These are phyloP conservation scores for Aureobasidium leucospermi DNA, from an alignment of 2,329 filamentous ascomycete genomes.

Conservation along the genomic window DNA sequence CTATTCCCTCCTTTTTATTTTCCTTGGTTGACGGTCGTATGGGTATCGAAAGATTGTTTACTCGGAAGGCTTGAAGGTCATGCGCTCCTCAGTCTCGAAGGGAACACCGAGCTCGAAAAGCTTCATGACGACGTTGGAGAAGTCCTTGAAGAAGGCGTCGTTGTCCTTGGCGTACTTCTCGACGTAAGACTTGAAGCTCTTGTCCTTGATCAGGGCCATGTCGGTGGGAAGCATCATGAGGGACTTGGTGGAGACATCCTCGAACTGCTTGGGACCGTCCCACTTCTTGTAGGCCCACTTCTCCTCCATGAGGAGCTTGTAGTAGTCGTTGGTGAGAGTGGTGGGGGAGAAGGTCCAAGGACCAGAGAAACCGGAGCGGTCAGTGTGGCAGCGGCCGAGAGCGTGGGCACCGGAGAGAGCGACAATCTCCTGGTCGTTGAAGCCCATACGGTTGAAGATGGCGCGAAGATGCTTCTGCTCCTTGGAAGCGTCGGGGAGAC, in stretches of 20 bases:
- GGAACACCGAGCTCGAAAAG: slow-evolving; percentile 94
- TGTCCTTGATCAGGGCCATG: slow-evolving; percentile 79
- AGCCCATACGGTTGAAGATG: slow-evolving; percentile 96
- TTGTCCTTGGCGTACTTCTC: slow-evolving; percentile 89
- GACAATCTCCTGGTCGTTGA: slow-evolving; percentile 94
- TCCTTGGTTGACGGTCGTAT: background rate
- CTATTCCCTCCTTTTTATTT: background rate
- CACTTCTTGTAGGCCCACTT: slow-evolving; percentile 91
- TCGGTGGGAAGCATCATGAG: slow-evolving; percentile 98
- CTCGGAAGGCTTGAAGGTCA: slow-evolving; percentile 39
- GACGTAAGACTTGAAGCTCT: slow-evolving; percentile 71
- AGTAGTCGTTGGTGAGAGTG: slow-evolving; percentile 92
- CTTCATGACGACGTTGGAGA: slow-evolving; percentile 67
- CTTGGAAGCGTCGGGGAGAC: slow-evolving; percentile 75
- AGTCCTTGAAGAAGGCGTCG: slow-evolving; percentile 89
- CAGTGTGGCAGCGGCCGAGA: slow-evolving; percentile 80
- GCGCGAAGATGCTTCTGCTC: slow-evolving; percentile 73
- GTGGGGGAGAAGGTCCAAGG: slow-evolving; percentile 92
- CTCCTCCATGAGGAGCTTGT: slow-evolving; percentile 76
- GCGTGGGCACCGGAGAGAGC: slow-evolving; percentile 81
- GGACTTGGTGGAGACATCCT: slow-evolving; percentile 78
- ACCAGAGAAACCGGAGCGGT: slow-evolving; percentile 80
- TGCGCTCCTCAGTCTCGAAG: slow-evolving; percentile 52
- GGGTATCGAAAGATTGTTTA: slow-evolving; percentile 15
- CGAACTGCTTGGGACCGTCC: slow-evolving; percentile 82